phyloP scores from a whole-genome alignment of 2,329 filamentous ascomycete species.

The Colletotrichum gloeosporioides region DNA sequence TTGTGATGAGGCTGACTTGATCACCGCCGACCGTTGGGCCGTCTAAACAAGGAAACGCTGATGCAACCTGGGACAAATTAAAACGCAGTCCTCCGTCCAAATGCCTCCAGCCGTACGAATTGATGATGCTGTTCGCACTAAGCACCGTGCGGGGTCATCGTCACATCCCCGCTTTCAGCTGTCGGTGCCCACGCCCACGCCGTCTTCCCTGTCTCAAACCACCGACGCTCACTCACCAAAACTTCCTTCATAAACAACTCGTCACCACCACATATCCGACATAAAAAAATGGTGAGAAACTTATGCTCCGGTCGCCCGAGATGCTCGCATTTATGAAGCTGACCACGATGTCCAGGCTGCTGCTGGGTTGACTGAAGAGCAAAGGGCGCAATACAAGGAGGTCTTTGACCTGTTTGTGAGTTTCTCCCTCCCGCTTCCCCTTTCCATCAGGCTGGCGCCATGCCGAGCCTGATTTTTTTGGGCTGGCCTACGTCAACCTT shows the following conservation, averaged over 20 bases:
- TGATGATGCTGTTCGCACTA: neutral
- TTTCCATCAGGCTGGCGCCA: neutral
- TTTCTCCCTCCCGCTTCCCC: slow-evolving; percentile 23
- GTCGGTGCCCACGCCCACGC: slow-evolving; percentile 4
- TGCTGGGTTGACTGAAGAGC: slow-evolving; percentile 82
- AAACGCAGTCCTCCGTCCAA: neutral
- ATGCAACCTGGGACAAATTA: neutral
- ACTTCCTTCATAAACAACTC: slow-evolving; percentile 14
- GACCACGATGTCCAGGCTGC: neutral
- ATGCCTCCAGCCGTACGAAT: neutral
- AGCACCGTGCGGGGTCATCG: slow-evolving; percentile 10
- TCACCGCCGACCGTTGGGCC: neutral
- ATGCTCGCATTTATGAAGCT: neutral
- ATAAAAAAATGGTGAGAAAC: slow-evolving; percentile 9
- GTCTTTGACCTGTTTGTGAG: slow-evolving; percentile 99
- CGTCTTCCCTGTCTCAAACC: slow-evolving; percentile 21
- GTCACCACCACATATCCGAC: neutral
- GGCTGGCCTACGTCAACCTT: neutral
- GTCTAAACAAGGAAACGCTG: neutral
- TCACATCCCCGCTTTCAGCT: slow-evolving; percentile 23
- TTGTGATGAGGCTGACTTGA: slow-evolving; percentile 6
- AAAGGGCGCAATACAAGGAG: slow-evolving; percentile 99
- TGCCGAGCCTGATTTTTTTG: neutral
- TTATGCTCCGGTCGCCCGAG: neutral
- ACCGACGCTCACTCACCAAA: slow-evolving; percentile 11